Evolutionary conservation across 192 early-diverging fungal species (phyloP).

Genomic region (Gigaspora rosea): DNA sequence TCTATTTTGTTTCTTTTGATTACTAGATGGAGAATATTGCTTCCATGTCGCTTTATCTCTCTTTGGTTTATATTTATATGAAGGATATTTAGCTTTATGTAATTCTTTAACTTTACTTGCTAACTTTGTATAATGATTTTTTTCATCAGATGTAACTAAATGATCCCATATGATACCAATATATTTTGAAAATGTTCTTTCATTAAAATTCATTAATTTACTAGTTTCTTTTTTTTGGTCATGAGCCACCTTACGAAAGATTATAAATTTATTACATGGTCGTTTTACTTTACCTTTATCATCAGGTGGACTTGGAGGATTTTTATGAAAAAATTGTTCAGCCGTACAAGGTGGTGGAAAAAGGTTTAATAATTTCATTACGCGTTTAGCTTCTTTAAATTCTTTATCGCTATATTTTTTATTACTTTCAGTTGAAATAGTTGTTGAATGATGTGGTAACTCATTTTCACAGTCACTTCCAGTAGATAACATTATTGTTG

Average conservation of each 20-base stretch:
- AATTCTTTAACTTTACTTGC: not conserved
- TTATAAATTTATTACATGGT: constrained; percentile 2
- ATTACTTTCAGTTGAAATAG: too few species aligned
- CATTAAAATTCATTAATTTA: not conserved
- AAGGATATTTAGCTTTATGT: not conserved
- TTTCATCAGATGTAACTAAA: not conserved
- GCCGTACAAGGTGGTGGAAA: not conserved
- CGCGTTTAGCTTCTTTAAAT: not conserved
- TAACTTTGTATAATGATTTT: not conserved
- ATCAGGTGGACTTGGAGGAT: not conserved
- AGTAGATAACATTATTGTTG: too few species aligned
- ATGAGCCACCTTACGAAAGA: constrained; percentile 7
- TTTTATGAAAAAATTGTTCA: not conserved
- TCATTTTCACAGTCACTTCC: too few species aligned
- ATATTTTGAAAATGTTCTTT: not conserved
- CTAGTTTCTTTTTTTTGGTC: not conserved
- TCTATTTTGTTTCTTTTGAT: not conserved
- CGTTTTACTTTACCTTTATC: not conserved
- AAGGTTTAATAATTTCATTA: not conserved
- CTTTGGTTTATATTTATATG: constrained; percentile 11
- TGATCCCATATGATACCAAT: not conserved
- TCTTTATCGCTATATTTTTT: too few species aligned
- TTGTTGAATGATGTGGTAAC: too few species aligned
- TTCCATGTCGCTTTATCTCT: not conserved
- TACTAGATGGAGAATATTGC: not conserved